These are phyloP conservation scores for Epicoccum sorghinum DNA, from an alignment of 2,329 filamentous ascomycete species.

Conservation along the genomic window DNA sequence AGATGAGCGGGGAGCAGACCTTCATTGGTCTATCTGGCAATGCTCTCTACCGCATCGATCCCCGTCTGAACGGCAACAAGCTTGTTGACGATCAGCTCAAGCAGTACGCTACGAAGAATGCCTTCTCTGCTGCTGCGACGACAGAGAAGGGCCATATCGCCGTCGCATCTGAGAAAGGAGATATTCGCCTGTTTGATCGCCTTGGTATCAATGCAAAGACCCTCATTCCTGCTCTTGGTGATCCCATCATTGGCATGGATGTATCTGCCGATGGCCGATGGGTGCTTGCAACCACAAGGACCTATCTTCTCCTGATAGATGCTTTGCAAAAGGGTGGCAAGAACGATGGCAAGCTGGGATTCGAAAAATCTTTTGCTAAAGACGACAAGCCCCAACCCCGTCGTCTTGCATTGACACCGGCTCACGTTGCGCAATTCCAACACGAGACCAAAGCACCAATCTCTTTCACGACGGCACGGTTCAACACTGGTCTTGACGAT, in stretches of 20 bases:
- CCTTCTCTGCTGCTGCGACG: slow-evolving; percentile 91
- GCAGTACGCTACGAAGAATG: slow-evolving; percentile 96
- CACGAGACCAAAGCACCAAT: slow-evolving; percentile 90
- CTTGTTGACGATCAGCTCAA: slow-evolving; percentile 92
- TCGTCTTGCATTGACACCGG: slow-evolving; percentile 84
- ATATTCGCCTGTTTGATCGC: slow-evolving; percentile 94
- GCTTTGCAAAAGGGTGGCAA: slow-evolving; percentile 89
- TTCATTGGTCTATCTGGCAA: slow-evolving; percentile 94
- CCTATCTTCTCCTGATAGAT: slow-evolving; percentile 93
- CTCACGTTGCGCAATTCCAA: slow-evolving; percentile 95
- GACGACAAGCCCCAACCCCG: slow-evolving; percentile 93
- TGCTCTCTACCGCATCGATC: slow-evolving; percentile 91
- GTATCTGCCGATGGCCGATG: slow-evolving; percentile 95
- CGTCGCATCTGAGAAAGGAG: slow-evolving; percentile 96
- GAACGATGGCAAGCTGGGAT: slow-evolving; percentile 97
- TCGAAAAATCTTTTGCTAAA: slow-evolving; percentile 90
- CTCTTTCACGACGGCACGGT: slow-evolving; percentile 87
- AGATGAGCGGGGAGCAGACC: slow-evolving; percentile 94
- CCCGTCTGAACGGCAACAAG: slow-evolving; percentile 87
- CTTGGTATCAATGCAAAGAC: slow-evolving; percentile 98
- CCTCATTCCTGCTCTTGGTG: slow-evolving; percentile 91
- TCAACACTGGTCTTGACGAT: slow-evolving; percentile 84
- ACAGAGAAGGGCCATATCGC: slow-evolving; percentile 97
- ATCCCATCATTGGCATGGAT: slow-evolving; percentile 92
- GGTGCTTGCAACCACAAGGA: slow-evolving; percentile 92